Percentiles rank a stretch among this genome's conserved stretches.
These are phyloP conservation scores for Hypoxylon fuscum DNA, from an alignment of 495 filamentous ascomycete genomes.

Conservation along the genomic window DNA sequence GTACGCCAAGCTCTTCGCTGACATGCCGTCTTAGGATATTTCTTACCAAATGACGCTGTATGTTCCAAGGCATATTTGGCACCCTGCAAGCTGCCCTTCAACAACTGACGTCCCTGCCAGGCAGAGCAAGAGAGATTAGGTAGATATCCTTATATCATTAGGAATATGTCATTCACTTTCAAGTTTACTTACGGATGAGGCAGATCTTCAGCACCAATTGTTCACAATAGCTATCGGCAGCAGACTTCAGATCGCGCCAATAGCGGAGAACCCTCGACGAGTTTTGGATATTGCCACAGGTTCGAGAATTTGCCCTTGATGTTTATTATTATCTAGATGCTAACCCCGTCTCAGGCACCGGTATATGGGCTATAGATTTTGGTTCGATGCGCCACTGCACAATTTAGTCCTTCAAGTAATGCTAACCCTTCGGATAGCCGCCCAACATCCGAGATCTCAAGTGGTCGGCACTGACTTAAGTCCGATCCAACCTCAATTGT, in stretches of 20 bases:
- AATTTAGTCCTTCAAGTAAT: background rate
- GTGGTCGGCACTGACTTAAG: constrained; percentile 62
- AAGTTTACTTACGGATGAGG: constrained; percentile 8
- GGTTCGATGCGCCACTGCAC: constrained; percentile 26
- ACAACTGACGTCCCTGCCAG: constrained; percentile 26
- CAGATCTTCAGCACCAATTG: constrained; percentile 61
- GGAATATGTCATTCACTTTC: background rate
- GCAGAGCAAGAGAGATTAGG: constrained; percentile 57
- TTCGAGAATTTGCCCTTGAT: constrained; percentile 11
- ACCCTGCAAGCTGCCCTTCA: constrained; percentile 1
- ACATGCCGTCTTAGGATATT: constrained; percentile 43
- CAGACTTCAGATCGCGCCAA: constrained; percentile 53
- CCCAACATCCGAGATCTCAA: constrained; percentile 42
- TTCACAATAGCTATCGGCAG: constrained; percentile 53
- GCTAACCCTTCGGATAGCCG: constrained; percentile 33
- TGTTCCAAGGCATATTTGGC: background rate
- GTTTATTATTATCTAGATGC: background rate
- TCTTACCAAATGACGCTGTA: constrained; percentile 51
- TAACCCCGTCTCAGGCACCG: constrained; percentile 44
- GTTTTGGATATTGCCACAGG: constrained; percentile 58
- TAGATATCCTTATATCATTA: constrained; percentile 26
- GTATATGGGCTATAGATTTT: constrained; percentile 57
- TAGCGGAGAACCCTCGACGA: constrained; percentile 45
- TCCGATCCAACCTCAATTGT: constrained; percentile 62
- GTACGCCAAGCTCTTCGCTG: constrained; percentile 2